Percentiles rank a stretch among this genome's conserved stretches.
Conservation (phyloP, 2,329 filamentous ascomycete genomes). For the Aspergillus oerlinghausenensis region DNA sequence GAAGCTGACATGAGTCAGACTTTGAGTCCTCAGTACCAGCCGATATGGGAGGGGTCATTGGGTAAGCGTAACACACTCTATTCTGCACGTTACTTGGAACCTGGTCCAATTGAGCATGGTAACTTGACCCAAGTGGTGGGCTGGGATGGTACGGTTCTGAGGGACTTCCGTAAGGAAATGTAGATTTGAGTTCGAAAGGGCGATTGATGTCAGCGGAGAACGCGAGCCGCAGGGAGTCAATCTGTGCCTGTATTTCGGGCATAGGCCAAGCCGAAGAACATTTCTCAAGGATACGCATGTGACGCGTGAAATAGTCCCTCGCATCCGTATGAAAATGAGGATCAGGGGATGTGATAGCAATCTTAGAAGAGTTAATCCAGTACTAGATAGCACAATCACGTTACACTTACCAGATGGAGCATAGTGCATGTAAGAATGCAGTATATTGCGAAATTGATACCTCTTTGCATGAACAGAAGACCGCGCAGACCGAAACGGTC, state of each 20-base stretch:
- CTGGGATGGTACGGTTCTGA: constrained; percentile 59
- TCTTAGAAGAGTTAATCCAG: constrained; percentile 47
- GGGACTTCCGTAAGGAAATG: constrained; percentile 82
- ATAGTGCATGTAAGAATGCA: constrained; percentile 86
- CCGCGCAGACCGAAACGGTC: constrained; percentile 72
- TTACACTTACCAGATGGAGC: constrained; percentile 75
- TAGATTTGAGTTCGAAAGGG: constrained; percentile 82
- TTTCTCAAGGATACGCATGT: constrained; percentile 88
- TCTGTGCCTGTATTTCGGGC: constrained; percentile 83
- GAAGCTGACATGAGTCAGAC: constrained; percentile 71
- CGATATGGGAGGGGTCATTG: constrained; percentile 77
- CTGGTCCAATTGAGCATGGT: constrained; percentile 49
- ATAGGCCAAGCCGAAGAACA: constrained; percentile 81
- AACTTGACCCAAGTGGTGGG: constrained; percentile 51
- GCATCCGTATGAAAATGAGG: constrained; percentile 81
- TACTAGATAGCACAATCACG: background rate
- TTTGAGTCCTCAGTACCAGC: constrained; percentile 68
- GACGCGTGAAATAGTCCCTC: constrained; percentile 81
- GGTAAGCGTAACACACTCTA: constrained; percentile 55
- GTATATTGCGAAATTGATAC: constrained; percentile 95
- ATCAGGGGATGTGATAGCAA: constrained; percentile 89
- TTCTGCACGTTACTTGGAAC: constrained; percentile 41
- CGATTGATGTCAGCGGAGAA: constrained; percentile 83
- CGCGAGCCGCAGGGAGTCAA: constrained; percentile 81
- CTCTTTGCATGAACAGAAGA: constrained; percentile 85